phyloP scores from a whole-genome alignment of 495 filamentous ascomycete genomes.

The Talaromyces stipitatus region DNA sequence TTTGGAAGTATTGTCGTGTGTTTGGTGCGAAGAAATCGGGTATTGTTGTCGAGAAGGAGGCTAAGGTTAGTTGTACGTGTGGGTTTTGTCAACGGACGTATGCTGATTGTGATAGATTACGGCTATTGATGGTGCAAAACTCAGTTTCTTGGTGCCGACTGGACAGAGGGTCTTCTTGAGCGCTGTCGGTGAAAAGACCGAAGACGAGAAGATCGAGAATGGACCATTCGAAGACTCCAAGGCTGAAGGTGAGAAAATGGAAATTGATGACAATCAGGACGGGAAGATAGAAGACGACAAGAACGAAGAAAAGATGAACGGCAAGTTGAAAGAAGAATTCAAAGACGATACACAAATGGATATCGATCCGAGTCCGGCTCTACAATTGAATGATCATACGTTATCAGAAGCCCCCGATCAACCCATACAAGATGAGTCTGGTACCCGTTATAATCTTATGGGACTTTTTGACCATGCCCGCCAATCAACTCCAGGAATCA shows the following conservation, averaged over 20 bases:
- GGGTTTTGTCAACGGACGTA: background rate
- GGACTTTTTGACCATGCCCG: background rate
- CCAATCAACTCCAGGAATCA: too few species aligned
- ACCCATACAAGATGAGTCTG: background rate
- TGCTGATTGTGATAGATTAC: constrained; percentile 22
- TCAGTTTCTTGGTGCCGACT: constrained; percentile 39
- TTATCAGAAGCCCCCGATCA: background rate
- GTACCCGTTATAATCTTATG: background rate
- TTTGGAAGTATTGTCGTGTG: constrained; percentile 36
- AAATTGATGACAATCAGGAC: background rate
- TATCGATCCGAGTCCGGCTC: background rate
- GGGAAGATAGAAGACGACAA: background rate
- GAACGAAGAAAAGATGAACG: background rate
- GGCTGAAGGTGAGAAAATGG: background rate
- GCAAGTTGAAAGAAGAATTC: constrained; percentile 3
- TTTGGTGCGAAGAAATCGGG: constrained; percentile 19
- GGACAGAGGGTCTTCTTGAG: constrained; percentile 34
- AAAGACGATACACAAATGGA: background rate
- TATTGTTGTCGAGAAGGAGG: constrained; percentile 43
- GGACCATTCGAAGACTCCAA: background rate
- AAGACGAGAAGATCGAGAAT: background rate
- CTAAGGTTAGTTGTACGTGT: constrained; percentile 24
- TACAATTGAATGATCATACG: background rate
- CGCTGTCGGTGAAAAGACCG: background rate
- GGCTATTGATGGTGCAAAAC: constrained; percentile 19